These are phyloP conservation scores for Globisporangium yorkense DNA, from an alignment of 352 stramenopile species.

Conservation along the genomic window DNA sequence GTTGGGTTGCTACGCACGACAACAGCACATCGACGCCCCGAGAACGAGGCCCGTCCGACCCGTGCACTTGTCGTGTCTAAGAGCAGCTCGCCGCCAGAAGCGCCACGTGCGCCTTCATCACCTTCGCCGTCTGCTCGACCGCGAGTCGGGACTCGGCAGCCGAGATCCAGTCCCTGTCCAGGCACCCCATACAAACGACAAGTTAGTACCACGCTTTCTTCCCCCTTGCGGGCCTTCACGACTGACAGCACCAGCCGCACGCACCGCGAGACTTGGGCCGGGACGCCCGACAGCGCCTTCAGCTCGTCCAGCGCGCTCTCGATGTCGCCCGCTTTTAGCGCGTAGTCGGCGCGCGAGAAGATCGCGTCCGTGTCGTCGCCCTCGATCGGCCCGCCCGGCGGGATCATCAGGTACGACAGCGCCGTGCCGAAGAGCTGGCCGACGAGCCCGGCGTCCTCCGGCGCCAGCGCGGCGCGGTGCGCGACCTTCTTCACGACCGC, in stretches of 20 bases:
- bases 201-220: too few species aligned
- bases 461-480: conserved; percentile 59
- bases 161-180: conserved; percentile 53
- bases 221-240: too few species aligned
- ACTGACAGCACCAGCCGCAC: neutral
- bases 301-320: conserved; percentile 66
- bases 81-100: conserved; percentile 78
- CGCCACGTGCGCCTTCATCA: conserved; percentile 79
- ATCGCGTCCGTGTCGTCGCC: conserved; percentile 66
- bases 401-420: conserved; percentile 73
- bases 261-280: conserved; percentile 57
- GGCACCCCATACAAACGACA: neutral
- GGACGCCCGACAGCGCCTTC: conserved; percentile 56
- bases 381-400: conserved; percentile 69
- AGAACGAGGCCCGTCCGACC: too few species aligned
- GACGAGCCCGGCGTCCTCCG: conserved; percentile 60
- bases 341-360: conserved; percentile 77
- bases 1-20: too few species aligned
- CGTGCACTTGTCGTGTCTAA: conserved; percentile 17
- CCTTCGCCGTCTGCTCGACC: conserved; percentile 77
- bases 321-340: conserved; percentile 75
- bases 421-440: conserved; percentile 66
- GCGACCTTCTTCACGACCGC: conserved; percentile 71
- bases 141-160: conserved; percentile 69
- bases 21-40: too few species aligned